phyloP scores from a whole-genome alignment of 164 flowering plant genomes.

The Umbellularia californica region DNA sequence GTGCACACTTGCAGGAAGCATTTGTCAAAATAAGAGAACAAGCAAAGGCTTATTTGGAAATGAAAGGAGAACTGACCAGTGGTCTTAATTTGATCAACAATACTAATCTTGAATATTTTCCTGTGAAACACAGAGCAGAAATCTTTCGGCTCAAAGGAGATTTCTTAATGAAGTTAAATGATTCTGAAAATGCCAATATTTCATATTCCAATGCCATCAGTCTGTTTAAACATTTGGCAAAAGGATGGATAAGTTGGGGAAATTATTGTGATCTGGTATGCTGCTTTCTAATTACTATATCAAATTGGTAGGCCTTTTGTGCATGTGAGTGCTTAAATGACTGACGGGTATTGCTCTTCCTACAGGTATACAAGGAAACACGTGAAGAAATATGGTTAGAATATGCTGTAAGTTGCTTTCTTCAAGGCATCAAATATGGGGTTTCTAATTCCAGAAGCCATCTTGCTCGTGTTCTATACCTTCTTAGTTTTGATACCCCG shows the following conservation, averaged over 20 bases:
- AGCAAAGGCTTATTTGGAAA: conserved; percentile 92
- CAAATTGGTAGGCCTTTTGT: not conserved
- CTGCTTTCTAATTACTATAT: not conserved
- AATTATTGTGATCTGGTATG: conserved; percentile 96
- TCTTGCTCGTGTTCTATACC: conserved; percentile 88
- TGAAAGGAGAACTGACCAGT: conserved; percentile 84
- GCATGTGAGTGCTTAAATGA: not conserved
- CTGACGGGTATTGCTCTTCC: conserved; percentile 4
- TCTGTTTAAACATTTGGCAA: conserved; percentile 87
- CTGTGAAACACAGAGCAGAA: conserved; percentile 84
- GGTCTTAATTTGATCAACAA: conserved; percentile 94
- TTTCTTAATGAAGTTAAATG: conserved; percentile 78
- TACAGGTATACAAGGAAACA: conserved; percentile 85
- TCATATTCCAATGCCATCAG: conserved; percentile 82
- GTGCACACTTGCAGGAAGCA: conserved; percentile 70
- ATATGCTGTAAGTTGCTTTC: conserved; percentile 96
- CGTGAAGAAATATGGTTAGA: conserved; percentile 93
- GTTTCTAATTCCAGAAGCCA: conserved; percentile 91
- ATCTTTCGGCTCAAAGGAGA: conserved; percentile 92
- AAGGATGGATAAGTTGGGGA: conserved; percentile 99
- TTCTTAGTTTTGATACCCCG: conserved; percentile 90
- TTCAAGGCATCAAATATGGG: conserved; percentile 95
- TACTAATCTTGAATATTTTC: conserved; percentile 92
- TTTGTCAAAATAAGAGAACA: conserved; percentile 96
- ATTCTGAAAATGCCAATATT: conserved; percentile 79